Conservation (phyloP, 2,329 filamentous ascomycete genomes). For the Colletotrichum trifolii region DNA sequence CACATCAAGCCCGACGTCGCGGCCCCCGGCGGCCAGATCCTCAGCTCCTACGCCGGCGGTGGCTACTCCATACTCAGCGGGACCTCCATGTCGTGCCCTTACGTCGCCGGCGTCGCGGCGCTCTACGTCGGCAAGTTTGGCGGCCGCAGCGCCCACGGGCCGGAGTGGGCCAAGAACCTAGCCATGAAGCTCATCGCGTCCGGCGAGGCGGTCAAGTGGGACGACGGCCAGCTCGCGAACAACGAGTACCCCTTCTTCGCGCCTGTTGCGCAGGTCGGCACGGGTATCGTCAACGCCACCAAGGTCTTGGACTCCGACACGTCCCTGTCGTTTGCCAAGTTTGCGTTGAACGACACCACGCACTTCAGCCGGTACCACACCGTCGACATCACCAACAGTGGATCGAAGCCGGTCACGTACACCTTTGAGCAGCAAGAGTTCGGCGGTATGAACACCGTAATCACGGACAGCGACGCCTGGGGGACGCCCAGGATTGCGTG, state of each 20-base stretch:
- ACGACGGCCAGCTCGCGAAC: conserved; percentile 17
- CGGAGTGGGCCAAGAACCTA: conserved; percentile 46
- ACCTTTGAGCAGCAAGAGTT: conserved; percentile 43
- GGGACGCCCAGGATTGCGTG: conserved; percentile 33
- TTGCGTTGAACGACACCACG: conserved; percentile 57
- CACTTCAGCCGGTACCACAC: conserved; percentile 46
- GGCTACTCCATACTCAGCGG: conserved; percentile 55
- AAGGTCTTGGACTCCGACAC: conserved; percentile 53
- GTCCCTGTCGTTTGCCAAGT: conserved; percentile 49
- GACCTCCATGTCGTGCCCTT: conserved; percentile 60
- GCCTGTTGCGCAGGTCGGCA: conserved; percentile 52
- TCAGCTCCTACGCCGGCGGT: conserved; percentile 51
- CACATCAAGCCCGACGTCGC: conserved; percentile 52
- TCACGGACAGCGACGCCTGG: conserved; percentile 20
- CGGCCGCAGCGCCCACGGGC: conserved; percentile 47
- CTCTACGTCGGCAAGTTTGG: conserved; percentile 50
- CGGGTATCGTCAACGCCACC: conserved; percentile 53
- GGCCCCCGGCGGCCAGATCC: conserved; percentile 53
- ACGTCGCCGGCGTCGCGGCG: conserved; percentile 52
- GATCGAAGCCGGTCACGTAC: conserved; percentile 48
- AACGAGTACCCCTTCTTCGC: conserved; percentile 38
- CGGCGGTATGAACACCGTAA: conserved; percentile 38
- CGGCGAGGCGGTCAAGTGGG: conserved; percentile 45
- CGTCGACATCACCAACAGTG: conserved; percentile 50
- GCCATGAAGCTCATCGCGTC: conserved; percentile 47